Evolutionary conservation across 768 basidiomycete species (phyloP), one percentile per base, ranked within the genome.

Genomic region (Trametes cubensis): DNA sequence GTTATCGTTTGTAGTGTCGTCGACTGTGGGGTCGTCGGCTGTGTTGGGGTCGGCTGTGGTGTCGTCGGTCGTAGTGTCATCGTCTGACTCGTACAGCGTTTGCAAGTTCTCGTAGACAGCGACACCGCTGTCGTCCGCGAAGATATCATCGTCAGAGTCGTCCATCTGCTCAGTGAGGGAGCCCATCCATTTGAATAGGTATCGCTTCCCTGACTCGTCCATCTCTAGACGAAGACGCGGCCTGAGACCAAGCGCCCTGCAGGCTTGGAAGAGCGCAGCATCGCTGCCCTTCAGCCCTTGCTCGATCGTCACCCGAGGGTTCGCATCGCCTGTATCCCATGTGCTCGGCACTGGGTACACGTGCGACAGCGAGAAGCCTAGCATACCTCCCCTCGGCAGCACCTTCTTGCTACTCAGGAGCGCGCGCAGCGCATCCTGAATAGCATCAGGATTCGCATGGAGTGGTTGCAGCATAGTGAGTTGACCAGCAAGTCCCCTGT

Each of bases 321-420:
- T 20, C 8, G 17, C 49, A 30, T 20, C 45, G 45, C 18, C n/a
- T 6, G 10, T 38, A 3, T 39, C 34, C 51, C 51, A 28, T 30
- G 8, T 2, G 10, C 10, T 10, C 4, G 54, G 42, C 14, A 51
- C 21, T 0, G 58, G 26, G 44, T 60, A 81, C 50, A 67, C 62
- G 62, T 77, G 73, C 3, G 66, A 66, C 15, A 81, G 65, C 8
- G 76, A 75, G 49, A 80, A 82, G 0, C 73, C 78, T 20, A 82
- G 68, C 7, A 48, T 63, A 2, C 80, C 78, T 2, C 80, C 78
- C 5, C 72, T 25, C 0, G 77, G 73, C 67, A 55, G 30, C 25
- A 79, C 76, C 3, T 41, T 20, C 1, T 66, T 55, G 58, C 78
- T 70, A 1, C 57, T 17, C 6, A 81, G 66, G 11, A 80, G 71